A percentile compares a stretch with the other conserved stretches of the same genome.
phyloP scores from a whole-genome alignment of 169 alveolate genomes.

The Plasmodium gonderi region DNA sequence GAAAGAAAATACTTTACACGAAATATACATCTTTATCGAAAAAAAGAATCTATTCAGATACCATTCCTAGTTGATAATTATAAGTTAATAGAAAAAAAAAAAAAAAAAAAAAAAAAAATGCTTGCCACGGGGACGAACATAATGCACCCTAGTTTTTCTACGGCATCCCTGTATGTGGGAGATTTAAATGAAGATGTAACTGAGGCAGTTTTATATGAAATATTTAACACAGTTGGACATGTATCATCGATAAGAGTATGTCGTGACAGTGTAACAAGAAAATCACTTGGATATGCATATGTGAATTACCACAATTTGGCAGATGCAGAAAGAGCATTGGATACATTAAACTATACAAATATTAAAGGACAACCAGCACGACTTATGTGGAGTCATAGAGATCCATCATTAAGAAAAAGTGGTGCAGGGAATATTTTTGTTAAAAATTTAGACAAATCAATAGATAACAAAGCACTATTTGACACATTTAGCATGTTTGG shows the following conservation, averaged over 20 bases:
- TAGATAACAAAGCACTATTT: conserved; percentile 95
- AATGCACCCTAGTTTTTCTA: conserved; percentile 78
- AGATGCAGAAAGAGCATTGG: conserved; percentile 94
- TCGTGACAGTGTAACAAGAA: conserved; percentile 92
- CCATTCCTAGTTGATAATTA: too few relatives aligned
- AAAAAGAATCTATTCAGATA: too few relatives aligned
- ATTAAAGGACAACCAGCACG: conserved; percentile 95
- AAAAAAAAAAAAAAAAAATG: conserved; percentile 30
- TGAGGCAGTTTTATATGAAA: conserved; percentile 94
- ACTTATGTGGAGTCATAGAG: conserved; percentile 94
- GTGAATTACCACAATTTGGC: conserved; percentile 92
- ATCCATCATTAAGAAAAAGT: conserved; percentile 94
- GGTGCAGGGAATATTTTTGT: conserved; percentile 96
- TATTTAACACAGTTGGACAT: conserved; percentile 94
- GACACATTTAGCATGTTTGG: conserved; percentile 96
- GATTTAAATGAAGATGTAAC: conserved; percentile 93
- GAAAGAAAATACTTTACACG: too few relatives aligned
- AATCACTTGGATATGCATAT: conserved; percentile 93
- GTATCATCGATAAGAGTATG: conserved; percentile 95
- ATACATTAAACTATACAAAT: conserved; percentile 92
- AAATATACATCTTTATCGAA: too few relatives aligned
- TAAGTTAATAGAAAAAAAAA: neutral
- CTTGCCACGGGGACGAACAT: conserved; percentile 74
- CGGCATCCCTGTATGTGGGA: conserved; percentile 94
- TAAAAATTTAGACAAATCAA: conserved; percentile 92